phyloP scores from a whole-genome alignment of 768 basidiomycete genomes.

The Peribolospora kevripleyi region DNA sequence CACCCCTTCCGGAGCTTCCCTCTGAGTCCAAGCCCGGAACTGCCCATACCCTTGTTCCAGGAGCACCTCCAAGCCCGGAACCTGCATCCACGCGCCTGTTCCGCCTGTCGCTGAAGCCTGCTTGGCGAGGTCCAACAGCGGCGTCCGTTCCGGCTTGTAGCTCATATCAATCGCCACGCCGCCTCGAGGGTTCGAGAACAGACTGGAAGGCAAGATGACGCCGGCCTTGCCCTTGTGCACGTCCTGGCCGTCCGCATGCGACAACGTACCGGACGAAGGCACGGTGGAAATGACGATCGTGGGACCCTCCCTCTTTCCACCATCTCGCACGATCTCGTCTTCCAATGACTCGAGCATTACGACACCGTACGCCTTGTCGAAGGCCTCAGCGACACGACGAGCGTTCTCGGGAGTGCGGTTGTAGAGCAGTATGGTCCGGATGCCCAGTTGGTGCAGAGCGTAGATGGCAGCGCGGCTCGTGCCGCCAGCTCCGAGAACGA shows the following conservation, averaged over 20 bases:
- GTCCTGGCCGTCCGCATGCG: slow-evolving; percentile 14
- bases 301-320: slow-evolving; percentile 25
- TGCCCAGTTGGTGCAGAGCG: slow-evolving; percentile 46
- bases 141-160: slow-evolving; percentile 67
- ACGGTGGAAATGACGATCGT: slow-evolving; percentile 71
- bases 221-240: slow-evolving; percentile 11
- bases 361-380: slow-evolving; percentile 39
- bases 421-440: slow-evolving; percentile 51
- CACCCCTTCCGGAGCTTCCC: slow-evolving; percentile 13
- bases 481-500: slow-evolving; percentile 88
- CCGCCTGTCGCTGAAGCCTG: slow-evolving; percentile 14
- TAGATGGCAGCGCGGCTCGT: slow-evolving; percentile 86
- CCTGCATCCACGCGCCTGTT: slow-evolving; percentile 32
- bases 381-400: slow-evolving; percentile 36
- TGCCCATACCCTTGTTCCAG: slow-evolving; percentile 73
- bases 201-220: slow-evolving; percentile 30
- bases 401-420: slow-evolving; percentile 65
- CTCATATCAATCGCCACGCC: slow-evolving; percentile 79
- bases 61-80: slow-evolving; percentile 61
- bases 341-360: slow-evolving; percentile 34
- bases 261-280: slow-evolving; percentile 40
- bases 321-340: slow-evolving; percentile 9
- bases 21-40: slow-evolving; percentile 58
- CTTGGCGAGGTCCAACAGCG: slow-evolving; percentile 45
- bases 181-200: slow-evolving; percentile 37